Conservation (phyloP, 495 filamentous ascomycete genomes). For the Penicillium herquei region DNA sequence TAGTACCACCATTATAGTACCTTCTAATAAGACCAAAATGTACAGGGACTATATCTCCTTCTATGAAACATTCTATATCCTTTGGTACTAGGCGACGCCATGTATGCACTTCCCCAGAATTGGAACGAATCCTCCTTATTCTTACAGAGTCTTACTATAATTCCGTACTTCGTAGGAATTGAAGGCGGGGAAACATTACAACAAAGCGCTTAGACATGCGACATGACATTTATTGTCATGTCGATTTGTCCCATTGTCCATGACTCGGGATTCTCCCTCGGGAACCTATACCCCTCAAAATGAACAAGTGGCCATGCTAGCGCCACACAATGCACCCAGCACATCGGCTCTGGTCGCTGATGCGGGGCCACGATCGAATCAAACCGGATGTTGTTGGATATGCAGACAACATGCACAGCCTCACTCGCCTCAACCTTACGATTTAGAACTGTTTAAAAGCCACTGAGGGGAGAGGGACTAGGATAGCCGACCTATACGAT, state of each 20-base stretch:
- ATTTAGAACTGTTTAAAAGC: not conserved
- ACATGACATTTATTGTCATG: not conserved
- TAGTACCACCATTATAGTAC: no score
- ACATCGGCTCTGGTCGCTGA: slow-evolving; percentile 17
- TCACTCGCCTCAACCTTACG: slow-evolving; percentile 14
- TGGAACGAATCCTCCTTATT: no score
- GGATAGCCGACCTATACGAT: not conserved
- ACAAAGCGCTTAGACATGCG: not conserved
- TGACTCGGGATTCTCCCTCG: no score
- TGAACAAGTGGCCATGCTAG: slow-evolving; percentile 9
- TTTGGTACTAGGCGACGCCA: no score
- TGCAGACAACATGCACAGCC: slow-evolving; percentile 23
- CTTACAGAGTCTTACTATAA: no score
- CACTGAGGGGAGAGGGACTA: not conserved
- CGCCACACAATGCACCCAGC: slow-evolving; percentile 24
- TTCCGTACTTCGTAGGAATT: no score
- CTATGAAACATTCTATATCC: no score
- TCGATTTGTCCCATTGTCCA: not conserved
- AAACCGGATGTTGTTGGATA: not conserved
- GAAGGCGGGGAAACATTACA: not conserved
- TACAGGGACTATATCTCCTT: no score
- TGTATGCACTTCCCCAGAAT: no score
- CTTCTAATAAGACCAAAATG: no score
- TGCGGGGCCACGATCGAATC: slow-evolving; percentile 27
- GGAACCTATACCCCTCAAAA: not conserved